These are phyloP conservation scores for Carpinus fangiana DNA, from an alignment of 306 rosid species.

Conservation along the genomic window DNA sequence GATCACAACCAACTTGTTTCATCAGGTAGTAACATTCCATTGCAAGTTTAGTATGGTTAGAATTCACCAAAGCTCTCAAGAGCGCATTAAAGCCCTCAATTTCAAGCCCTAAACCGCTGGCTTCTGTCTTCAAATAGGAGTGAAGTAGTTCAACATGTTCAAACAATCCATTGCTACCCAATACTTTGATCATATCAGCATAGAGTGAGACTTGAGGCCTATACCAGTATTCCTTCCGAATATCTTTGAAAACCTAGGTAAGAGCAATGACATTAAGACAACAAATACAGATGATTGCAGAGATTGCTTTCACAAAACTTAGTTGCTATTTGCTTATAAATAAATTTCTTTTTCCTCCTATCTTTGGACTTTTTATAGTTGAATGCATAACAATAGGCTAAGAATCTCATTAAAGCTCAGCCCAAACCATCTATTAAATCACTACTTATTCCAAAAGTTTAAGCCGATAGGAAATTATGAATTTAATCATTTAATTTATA, in stretches of 20 bases:
- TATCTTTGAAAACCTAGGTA: constrained; percentile 43
- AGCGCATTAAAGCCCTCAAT: constrained; percentile 48
- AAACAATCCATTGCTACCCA: constrained; percentile 41
- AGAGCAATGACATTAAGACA: not conserved
- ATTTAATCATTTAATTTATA: too few relatives aligned
- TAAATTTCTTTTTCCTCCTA: too few relatives aligned
- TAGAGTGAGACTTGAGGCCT: constrained; percentile 46
- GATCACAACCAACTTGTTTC: constrained; percentile 50
- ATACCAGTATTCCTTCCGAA: constrained; percentile 47
- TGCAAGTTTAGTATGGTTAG: constrained; percentile 26
- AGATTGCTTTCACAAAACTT: too few relatives aligned
- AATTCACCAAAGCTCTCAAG: constrained; percentile 27
- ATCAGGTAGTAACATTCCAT: constrained; percentile 45
- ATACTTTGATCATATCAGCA: constrained; percentile 39
- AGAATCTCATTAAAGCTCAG: too few relatives aligned
- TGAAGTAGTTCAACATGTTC: constrained; percentile 34
- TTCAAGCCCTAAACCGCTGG: constrained; percentile 31
- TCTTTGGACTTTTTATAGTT: too few relatives aligned
- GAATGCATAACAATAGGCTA: too few relatives aligned
- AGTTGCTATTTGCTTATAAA: too few relatives aligned
- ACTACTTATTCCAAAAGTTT: too few relatives aligned
- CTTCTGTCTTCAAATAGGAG: constrained; percentile 38
- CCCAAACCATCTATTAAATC: too few relatives aligned
- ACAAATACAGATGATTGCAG: not conserved
- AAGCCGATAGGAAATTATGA: too few relatives aligned